Base-by-base conservation (phyloP, 176 grass and related monocot genomes). In the Saccharum officinarum region DNA sequence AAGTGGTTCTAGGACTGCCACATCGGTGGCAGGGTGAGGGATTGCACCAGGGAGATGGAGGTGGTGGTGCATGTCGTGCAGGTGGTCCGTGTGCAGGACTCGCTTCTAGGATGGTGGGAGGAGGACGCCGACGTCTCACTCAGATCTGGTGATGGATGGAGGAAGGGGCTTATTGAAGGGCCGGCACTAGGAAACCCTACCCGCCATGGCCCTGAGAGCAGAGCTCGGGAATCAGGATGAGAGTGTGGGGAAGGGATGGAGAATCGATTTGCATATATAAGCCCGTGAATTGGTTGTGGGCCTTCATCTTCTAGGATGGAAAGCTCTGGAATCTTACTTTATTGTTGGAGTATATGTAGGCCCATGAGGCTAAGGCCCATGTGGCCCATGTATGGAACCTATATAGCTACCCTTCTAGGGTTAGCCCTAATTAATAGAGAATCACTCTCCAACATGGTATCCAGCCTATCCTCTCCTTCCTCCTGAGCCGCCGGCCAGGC, bases 11-110 rank as follows among this genome's bases (percentile, higher is more conserved):
- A 87, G 90, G 80, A 85, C 52, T 88, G 90, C 82, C 82, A 26
- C 54, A 20, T 20, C 7, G 80, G 83, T 12, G 83, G 50, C 30
- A 66, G 75, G 0, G 10, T 66, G 84, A 88, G 78, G 54, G 78
- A 66, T 50, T 88, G 76, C 57, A 65, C 82, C 5, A 91, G 71
- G 91, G 93, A 95, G 74, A 80, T 95, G 89, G 80, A 92, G 67
- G 87, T 90, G 34, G 93, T 83, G 52, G 91, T 98, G 87, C 86
- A 91, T 85, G 93, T 85, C 25, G 89, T 95, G 71, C 91, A 98
- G 91, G 78, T 95, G 36, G 91, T 91, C 38, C 79, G 85, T 33
- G 87, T 93, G 26, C 95, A 98, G 87, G 81, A 82, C 26, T 69
- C 77, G 10, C 86, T 98, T 55, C 79, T 93, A 22, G 52, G 52